Base-by-base conservation (phyloP, 768 basidiomycete species). In the Calocera cornea region DNA sequence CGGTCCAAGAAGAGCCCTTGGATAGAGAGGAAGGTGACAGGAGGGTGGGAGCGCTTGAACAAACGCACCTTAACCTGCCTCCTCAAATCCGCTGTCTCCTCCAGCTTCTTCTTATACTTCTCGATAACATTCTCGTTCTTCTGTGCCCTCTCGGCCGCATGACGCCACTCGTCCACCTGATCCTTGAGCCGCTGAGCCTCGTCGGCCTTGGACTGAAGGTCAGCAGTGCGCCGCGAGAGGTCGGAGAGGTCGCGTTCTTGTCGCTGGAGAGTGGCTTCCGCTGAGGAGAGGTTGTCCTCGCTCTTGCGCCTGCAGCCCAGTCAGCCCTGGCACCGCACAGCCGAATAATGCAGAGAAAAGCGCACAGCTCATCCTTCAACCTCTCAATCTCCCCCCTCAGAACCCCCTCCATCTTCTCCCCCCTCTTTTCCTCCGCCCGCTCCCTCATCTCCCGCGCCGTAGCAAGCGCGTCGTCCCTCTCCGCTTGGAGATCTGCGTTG, bases 81-180 rank as follows among this genome's bases (percentile, higher is more conserved):
- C 31, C 73, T 72, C 29, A 75, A 71, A 70, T 95, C 92, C 16
- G 90, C 92, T 2, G 89, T 86, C 75, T 97, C 97, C 72, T 97
- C 95, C 0, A 98, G 83, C 78, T 98, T 99, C 83, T 92, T 95
- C 80, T 95, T 95, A 77, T 97, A 95, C 76, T 98, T 99, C 77
- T 97, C 94, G 84, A 97, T 91, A 33, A 97, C 94, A 73, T 95
- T 95, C 78, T 98, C 97, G 0, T 87, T 89, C 80, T 97, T 98
- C 72, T 90, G 88, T 44, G 94, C 80, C 71, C 87, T 90, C 72
- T 97, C 97, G 2, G 91, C 89, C 3, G 92, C 89, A 78, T 97
- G 94, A 3, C 88, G 87, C 73, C 92, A 95, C 92, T 97, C 97
- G 74, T 99, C 97, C 2, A 97, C 82, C 77, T 95, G 87, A 74